Conservation (phyloP, 2,329 filamentous ascomycete species). For the Fusarium siculi region DNA sequence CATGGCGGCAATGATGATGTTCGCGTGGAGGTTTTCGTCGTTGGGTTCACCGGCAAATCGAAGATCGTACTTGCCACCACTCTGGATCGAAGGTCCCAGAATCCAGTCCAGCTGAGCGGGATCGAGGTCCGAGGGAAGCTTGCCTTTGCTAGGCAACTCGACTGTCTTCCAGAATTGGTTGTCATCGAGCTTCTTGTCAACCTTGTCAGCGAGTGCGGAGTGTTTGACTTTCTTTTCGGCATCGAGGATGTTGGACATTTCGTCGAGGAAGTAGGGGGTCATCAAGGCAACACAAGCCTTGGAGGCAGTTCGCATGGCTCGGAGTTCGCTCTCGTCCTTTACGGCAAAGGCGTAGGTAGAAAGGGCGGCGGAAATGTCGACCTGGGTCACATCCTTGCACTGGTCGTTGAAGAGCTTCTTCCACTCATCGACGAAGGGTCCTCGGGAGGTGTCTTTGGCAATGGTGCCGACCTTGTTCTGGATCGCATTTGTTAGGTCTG, state of each 20-base stretch:
- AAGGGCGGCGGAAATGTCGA: conserved; percentile 84
- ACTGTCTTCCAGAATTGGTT: conserved; percentile 90
- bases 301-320: conserved; percentile 92
- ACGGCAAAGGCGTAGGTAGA: conserved; percentile 87
- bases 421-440: conserved; percentile 97
- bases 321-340: conserved; percentile 94
- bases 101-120: conserved; percentile 92
- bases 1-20: conserved; percentile 92
- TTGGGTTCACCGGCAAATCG: conserved; percentile 83
- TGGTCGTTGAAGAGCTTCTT: conserved; percentile 82
- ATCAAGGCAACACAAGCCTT: conserved; percentile 94
- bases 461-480: conserved; percentile 91
- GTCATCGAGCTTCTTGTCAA: conserved; percentile 92
- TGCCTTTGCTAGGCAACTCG: conserved; percentile 74
- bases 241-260: conserved; percentile 96
- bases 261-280: conserved; percentile 96
- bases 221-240: conserved; percentile 98
- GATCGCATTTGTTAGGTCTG: conserved; percentile 15
- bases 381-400: conserved; percentile 86
- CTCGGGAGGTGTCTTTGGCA: conserved; percentile 83
- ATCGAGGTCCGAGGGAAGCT: conserved; percentile 89
- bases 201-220: conserved; percentile 83
- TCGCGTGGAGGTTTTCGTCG: conserved; percentile 84
- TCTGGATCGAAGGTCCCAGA: conserved; percentile 89
- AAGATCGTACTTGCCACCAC: conserved; percentile 93